These are phyloP conservation scores for Starmerella roubikii DNA, from an alignment of 805 yeast species.

Conservation along the genomic window DNA sequence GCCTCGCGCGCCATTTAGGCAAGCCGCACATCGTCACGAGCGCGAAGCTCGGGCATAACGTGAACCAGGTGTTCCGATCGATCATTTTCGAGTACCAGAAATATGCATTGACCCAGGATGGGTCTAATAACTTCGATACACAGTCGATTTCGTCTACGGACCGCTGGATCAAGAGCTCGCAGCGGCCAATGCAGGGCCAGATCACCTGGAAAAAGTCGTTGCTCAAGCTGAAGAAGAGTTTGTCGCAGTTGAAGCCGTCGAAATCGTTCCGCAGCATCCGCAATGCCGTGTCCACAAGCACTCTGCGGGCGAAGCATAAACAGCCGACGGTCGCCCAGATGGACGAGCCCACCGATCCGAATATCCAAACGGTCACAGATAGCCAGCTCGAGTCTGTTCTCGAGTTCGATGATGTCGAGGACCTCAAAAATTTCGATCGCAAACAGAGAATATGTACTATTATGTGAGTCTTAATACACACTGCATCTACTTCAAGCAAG, in stretches of 20 bases:
- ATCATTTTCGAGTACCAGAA: slow-evolving; percentile 57
- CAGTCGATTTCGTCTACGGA: slow-evolving; percentile 14
- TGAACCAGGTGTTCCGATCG: slow-evolving; percentile 80
- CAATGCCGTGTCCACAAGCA: slow-evolving; percentile 6
- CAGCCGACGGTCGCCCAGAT: background rate
- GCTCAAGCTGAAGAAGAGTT: slow-evolving; percentile 14
- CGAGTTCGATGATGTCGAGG: background rate
- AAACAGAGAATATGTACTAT: background rate
- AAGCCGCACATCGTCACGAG: slow-evolving; percentile 85
- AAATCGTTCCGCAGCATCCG: slow-evolving; percentile 16
- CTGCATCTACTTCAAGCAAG: too few species aligned
- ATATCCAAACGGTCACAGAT: background rate
- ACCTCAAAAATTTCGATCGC: too few species aligned
- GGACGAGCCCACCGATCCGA: background rate
- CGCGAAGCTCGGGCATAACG: slow-evolving; percentile 81
- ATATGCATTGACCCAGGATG: slow-evolving; percentile 4
- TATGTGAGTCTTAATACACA: background rate
- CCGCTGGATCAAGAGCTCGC: slow-evolving; percentile 8
- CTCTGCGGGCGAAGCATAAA: too few species aligned
- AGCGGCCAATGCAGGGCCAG: too few species aligned
- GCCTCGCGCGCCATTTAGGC: slow-evolving; percentile 76
- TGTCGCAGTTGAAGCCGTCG: slow-evolving; percentile 11
- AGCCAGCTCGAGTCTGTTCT: background rate
- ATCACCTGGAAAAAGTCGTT: slow-evolving; percentile 13
- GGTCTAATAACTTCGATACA: slow-evolving; percentile 3